Percentiles rank a stretch among this genome's conserved stretches.
Evolutionary conservation across 768 basidiomycete species (phyloP).

Genomic region (Lentinula sp.): DNA sequence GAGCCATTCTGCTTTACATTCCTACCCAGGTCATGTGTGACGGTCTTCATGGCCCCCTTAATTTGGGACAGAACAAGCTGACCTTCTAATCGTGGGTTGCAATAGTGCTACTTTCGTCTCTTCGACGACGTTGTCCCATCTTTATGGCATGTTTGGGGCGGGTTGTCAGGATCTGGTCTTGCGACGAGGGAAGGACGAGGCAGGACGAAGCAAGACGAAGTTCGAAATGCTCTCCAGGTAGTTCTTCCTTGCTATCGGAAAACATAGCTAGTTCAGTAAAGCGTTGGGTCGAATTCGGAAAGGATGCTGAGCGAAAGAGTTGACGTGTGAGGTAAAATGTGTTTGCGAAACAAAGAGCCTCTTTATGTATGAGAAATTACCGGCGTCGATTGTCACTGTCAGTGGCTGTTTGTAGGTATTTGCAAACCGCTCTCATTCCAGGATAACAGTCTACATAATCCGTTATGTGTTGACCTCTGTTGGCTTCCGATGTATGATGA

Average conservation of each 20-base stretch:
- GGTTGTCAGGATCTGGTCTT: conserved; percentile 22
- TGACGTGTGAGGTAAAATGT: neutral
- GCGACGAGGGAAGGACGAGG: conserved; percentile 15
- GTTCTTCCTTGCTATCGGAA: conserved; percentile 7
- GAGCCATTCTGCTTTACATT: conserved; percentile 17
- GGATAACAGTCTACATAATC: too few relatives aligned
- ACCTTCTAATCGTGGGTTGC: conserved; percentile 75
- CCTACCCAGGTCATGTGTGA: conserved; percentile 65
- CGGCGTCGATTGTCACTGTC: too few relatives aligned
- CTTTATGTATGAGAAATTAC: neutral
- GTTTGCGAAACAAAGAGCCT: neutral
- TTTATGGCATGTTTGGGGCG: conserved; percentile 65
- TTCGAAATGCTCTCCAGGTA: conserved; percentile 31
- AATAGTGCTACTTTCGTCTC: conserved; percentile 77
- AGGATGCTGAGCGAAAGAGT: neutral
- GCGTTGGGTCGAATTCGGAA: neutral
- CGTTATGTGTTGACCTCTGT: neutral
- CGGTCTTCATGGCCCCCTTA: conserved; percentile 80
- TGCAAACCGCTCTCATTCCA: too few relatives aligned
- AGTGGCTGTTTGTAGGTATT: too few relatives aligned
- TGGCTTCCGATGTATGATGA: neutral
- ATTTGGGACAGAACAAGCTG: conserved; percentile 66
- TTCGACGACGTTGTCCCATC: conserved; percentile 76
- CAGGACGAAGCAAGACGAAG: conserved; percentile 7
- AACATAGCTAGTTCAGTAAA: neutral